A percentile compares a stretch with the other conserved stretches of the same genome.
phyloP scores from a whole-genome alignment of 345 rosid species.

The Toxicodendron radicans region DNA sequence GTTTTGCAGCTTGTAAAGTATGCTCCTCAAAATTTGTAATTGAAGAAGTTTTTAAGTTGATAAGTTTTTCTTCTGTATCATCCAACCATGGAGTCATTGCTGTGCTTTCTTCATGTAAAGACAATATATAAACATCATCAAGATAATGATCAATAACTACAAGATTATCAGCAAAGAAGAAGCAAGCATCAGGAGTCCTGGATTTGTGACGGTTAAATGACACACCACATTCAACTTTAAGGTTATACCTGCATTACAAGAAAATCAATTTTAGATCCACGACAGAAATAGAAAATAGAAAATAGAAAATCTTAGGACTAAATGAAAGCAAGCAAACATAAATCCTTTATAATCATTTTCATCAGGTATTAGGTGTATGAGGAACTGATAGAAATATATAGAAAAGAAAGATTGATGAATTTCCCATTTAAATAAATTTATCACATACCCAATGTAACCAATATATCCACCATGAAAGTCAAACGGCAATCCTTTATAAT shows the following conservation, averaged over 20 bases:
- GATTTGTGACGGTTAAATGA: constrained; percentile 71
- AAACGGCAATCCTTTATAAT: constrained; percentile 82
- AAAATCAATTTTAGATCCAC: constrained; percentile 9
- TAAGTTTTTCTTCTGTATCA: constrained; percentile 62
- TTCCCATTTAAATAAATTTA: constrained; percentile 16
- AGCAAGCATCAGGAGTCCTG: constrained; percentile 85
- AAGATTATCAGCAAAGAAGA: constrained; percentile 81
- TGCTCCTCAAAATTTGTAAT: constrained; percentile 30
- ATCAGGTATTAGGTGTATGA: background rate
- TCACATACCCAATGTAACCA: constrained; percentile 87
- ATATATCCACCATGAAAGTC: constrained; percentile 89
- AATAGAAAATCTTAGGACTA: background rate
- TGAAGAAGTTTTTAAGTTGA: constrained; percentile 38
- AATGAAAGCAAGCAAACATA: background rate
- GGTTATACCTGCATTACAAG: constrained; percentile 61
- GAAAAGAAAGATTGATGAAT: constrained; percentile 1
- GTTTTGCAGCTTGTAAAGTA: constrained; percentile 18
- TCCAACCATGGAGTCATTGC: constrained; percentile 55
- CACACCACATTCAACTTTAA: constrained; percentile 90
- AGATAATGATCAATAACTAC: constrained; percentile 68
- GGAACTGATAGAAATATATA: background rate
- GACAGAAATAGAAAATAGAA: too few species aligned
- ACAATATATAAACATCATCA: constrained; percentile 73
- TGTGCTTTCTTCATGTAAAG: constrained; percentile 48
- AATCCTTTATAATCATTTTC: background rate